Conservation (phyloP, 2,329 filamentous ascomycete species). For the Ampelomyces quisqualis region DNA sequence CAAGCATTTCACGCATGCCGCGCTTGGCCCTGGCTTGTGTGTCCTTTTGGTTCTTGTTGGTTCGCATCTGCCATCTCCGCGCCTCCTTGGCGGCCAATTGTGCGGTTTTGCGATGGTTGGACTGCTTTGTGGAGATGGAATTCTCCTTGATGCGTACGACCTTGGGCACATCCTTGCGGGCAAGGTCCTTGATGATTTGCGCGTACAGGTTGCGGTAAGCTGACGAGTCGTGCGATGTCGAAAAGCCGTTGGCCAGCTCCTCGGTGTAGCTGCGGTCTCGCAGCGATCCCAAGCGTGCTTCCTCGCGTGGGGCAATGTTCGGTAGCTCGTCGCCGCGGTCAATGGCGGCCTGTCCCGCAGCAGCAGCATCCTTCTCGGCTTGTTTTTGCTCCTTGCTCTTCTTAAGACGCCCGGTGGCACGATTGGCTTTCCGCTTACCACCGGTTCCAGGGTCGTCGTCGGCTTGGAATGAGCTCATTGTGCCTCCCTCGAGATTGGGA, state of each 20-base stretch:
- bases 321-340: constrained; percentile 76
- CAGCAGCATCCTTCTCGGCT: constrained; percentile 72
- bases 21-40: constrained; percentile 95
- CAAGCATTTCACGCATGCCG: constrained; percentile 99
- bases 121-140: constrained; percentile 81
- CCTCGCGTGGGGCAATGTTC: constrained; percentile 60
- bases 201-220: constrained; percentile 97
- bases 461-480: constrained; percentile 79
- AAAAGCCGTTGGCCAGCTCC: constrained; percentile 45
- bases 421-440: constrained; percentile 56
- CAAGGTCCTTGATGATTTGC: constrained; percentile 94
- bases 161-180: constrained; percentile 90
- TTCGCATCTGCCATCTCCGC: constrained; percentile 93
- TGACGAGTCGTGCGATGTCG: constrained; percentile 73
- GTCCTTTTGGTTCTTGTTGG: constrained; percentile 98
- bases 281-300: constrained; percentile 51
- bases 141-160: constrained; percentile 84
- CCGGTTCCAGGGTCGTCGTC: constrained; percentile 51
- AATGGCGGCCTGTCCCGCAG: constrained; percentile 80
- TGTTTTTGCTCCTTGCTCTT: constrained; percentile 80
- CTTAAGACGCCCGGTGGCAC: constrained; percentile 66
- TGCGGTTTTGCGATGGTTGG: constrained; percentile 97
- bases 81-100: constrained; percentile 96
- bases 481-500: constrained; percentile 79
- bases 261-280: constrained; percentile 52